Evolutionary conservation across 2,329 filamentous ascomycete genomes (phyloP).

Genomic region (Diaporthe sp.): DNA sequence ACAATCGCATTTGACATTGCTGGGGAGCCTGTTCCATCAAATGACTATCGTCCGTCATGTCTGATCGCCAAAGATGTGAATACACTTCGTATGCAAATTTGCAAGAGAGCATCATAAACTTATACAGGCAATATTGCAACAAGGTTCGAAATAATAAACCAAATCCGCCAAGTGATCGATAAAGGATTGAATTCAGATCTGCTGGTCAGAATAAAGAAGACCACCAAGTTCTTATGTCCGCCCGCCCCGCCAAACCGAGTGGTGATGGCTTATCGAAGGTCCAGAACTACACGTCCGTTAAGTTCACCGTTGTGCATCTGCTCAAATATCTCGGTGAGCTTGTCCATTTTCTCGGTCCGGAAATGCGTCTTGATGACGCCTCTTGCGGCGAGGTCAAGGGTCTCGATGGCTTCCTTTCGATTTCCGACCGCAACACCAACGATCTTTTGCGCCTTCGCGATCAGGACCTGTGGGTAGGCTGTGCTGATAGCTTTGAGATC

Average conservation of each 20-base stretch:
- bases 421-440: slow-evolving; percentile 64
- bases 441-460: slow-evolving; percentile 58
- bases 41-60: not conserved
- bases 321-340: slow-evolving; percentile 42
- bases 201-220: not conserved
- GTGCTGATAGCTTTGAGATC: slow-evolving; percentile 57
- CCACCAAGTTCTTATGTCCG: not conserved
- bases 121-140: not conserved
- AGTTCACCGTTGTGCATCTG: slow-evolving; percentile 41
- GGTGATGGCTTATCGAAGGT: slow-evolving; percentile 28
- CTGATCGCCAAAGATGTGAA: not conserved
- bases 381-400: slow-evolving; percentile 40
- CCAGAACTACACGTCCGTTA: slow-evolving; percentile 41
- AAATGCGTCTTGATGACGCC: slow-evolving; percentile 43
- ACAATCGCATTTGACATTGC: no score
- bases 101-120: no score
- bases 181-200: not conserved
- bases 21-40: not conserved
- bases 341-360: slow-evolving; percentile 41
- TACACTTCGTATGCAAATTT: no score
- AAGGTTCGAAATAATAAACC: not conserved
- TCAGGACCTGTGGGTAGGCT: slow-evolving; percentile 55
- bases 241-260: not conserved
- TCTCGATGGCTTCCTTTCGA: slow-evolving; percentile 56
- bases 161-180: not conserved